Percentiles rank a stretch among this genome's conserved stretches.
These are phyloP conservation scores for Claviceps pusilla DNA, from an alignment of 2,329 filamentous ascomycete genomes.

Conservation along the genomic window DNA sequence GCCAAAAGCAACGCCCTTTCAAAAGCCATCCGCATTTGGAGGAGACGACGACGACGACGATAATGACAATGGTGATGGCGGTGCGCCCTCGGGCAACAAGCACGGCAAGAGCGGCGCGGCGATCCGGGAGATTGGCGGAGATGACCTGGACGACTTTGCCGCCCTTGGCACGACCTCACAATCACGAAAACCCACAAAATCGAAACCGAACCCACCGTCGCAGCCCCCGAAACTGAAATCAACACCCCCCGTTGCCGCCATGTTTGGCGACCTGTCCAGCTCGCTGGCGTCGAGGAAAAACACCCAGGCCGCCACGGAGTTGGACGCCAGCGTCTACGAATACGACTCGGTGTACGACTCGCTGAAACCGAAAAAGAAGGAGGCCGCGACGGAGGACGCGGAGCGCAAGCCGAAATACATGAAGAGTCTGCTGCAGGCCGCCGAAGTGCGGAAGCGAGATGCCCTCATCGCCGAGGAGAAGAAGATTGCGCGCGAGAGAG, in stretches of 20 bases:
- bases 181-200: conserved; percentile 20
- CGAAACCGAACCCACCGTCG: conserved; percentile 18
- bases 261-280: conserved; percentile 53
- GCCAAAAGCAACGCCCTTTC: conserved; percentile 25
- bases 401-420: conserved; percentile 66
- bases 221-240: conserved; percentile 29
- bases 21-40: conserved; percentile 43
- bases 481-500: conserved; percentile 60
- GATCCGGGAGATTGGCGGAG: conserved; percentile 49
- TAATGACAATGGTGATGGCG: conserved; percentile 26
- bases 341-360: conserved; percentile 75
- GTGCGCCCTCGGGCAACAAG: conserved; percentile 33
- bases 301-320: conserved; percentile 46
- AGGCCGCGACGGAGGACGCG: conserved; percentile 35
- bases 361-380: conserved; percentile 50
- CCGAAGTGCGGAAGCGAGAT: conserved; percentile 64
- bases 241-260: conserved; percentile 26
- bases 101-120: conserved; percentile 20
- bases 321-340: conserved; percentile 67
- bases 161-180: conserved; percentile 9
- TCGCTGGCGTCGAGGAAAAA: conserved; percentile 47
- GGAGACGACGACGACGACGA: conserved; percentile 26
- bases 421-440: conserved; percentile 55
- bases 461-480: conserved; percentile 67
- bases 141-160: conserved; percentile 40